Evolutionary conservation across 179 eudicot genomes (phyloP), one percentile per base, ranked within the genome.

Genomic region (Drosera spatulata): DNA sequence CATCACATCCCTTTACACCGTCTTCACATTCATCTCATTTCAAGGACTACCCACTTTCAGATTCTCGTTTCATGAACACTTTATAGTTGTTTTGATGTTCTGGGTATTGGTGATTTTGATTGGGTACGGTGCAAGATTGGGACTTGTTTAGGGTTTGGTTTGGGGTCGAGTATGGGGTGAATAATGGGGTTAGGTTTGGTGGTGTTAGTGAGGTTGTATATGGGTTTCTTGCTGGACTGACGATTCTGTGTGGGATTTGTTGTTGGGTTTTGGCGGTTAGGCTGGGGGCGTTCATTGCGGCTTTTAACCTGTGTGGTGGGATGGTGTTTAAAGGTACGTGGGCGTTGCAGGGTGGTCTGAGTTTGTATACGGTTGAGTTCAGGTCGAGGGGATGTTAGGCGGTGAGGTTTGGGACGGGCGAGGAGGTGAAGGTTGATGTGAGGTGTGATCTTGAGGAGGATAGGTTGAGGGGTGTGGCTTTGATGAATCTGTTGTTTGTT

Each of bases 371-470:
- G 57, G 68, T 77, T 66, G 58, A 63, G 58, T 83, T 85, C 71
- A 76, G 76, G 47, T 68, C 79, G 44, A 73, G 79, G 55, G 93
- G 93, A 46, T 85, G 93, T 69, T 55, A 64, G 10, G 68, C 56
- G 14, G 10, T 79, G 59, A 55, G 73, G 37, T 56, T 73, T 53
- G 61, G 54, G 63, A 58, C 69, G 33, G 64, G 53, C 3, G 61
- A 74, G 9, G 78, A 69, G 13, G 33, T 22, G 33, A 50, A 62
- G 65, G 75, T 56, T 75, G 84, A 80, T 80, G 73, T 85, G n/a
- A 78, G 71, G 60, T 91, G 96, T 79, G 89, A 73, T 53, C 87
- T 91, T 60, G 82, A 80, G 58, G 96, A 79, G 63, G 87, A 91
- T 77, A 72, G 71, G 40, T 72, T 72, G 64, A 76, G 98, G 76